Percentiles rank a stretch among this genome's conserved stretches.
These are phyloP conservation scores for Fonsecaea pedrosoi DNA, from an alignment of 2,329 filamentous ascomycete species.

Conservation along the genomic window DNA sequence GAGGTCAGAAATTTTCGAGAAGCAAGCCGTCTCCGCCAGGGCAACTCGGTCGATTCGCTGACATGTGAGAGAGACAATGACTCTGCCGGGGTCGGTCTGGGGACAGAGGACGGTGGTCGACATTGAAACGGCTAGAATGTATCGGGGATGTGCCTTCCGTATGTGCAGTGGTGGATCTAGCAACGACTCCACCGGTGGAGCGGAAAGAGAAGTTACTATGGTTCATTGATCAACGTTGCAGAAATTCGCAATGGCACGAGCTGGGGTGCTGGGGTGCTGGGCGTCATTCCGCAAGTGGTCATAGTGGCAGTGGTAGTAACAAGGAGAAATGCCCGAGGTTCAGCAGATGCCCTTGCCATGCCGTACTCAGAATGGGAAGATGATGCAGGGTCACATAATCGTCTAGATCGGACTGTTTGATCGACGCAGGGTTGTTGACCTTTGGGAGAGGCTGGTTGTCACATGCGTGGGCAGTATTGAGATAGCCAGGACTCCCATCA, in stretches of 20 bases:
- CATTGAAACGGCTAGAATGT: constrained; percentile 26
- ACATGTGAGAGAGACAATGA: constrained; percentile 4
- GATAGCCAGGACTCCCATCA: background rate
- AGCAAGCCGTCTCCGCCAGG: background rate
- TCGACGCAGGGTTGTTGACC: constrained; percentile 2
- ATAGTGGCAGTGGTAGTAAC: background rate
- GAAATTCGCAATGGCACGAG: constrained; percentile 5
- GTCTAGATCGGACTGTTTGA: background rate
- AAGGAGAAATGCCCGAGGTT: background rate
- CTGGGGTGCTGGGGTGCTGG: constrained; percentile 4
- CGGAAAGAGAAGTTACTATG: background rate
- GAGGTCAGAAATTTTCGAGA: background rate
- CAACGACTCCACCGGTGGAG: background rate
- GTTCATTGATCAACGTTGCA: constrained; percentile 14
- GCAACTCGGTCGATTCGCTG: constrained; percentile 1
- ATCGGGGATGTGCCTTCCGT: constrained; percentile 22
- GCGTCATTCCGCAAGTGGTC: background rate
- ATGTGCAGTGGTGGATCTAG: constrained; percentile 11
- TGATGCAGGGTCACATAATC: background rate
- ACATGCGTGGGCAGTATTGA: background rate
- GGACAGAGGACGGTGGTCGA: constrained; percentile 15
- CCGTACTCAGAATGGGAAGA: background rate
- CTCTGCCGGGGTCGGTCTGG: constrained; percentile 17
- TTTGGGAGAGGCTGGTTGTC: background rate
- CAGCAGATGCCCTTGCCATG: background rate